A percentile compares a stretch with the other conserved stretches of the same genome.
Evolutionary conservation across 1,284 basidiomycete genomes (phyloP).

Genomic region (Moniliella sp.): DNA sequence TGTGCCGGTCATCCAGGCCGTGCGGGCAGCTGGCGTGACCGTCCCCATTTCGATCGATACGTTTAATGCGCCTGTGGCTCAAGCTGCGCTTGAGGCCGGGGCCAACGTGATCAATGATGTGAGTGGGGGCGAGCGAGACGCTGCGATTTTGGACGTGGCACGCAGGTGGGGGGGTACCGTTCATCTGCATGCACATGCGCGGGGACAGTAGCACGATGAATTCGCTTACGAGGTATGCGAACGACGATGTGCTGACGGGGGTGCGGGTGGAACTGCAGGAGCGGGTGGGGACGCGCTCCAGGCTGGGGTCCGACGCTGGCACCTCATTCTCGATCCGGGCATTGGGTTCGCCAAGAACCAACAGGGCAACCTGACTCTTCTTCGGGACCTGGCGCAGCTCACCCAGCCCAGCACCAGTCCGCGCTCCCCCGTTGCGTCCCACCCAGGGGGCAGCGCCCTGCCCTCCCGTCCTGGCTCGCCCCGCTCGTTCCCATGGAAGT

Average conservation of each 20-base stretch:
- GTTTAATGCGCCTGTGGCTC: slow-evolving; percentile 63
- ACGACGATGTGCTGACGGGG: slow-evolving; percentile 44
- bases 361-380: slow-evolving; percentile 50
- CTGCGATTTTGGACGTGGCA: slow-evolving; percentile 48
- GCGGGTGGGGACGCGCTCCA: slow-evolving; percentile 51
- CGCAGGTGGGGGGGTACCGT: slow-evolving; percentile 43
- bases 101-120: slow-evolving; percentile 91
- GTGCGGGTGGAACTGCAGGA: slow-evolving; percentile 53
- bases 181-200: slow-evolving; percentile 82
- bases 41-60: slow-evolving; percentile 62
- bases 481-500: too few relatives aligned
- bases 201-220: slow-evolving; percentile 46
- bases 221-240: slow-evolving; percentile 36
- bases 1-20: slow-evolving; percentile 41
- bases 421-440: too few relatives aligned
- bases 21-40: slow-evolving; percentile 23
- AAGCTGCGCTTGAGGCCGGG: slow-evolving; percentile 54
- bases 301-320: slow-evolving; percentile 66
- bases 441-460: too few relatives aligned
- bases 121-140: slow-evolving; percentile 42
- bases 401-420: background rate
- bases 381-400: slow-evolving; percentile 4
- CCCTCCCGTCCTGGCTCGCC: too few relatives aligned
- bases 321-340: slow-evolving; percentile 75
- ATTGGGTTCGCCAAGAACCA: slow-evolving; percentile 80